Base-by-base conservation (phyloP, 176 grass and related monocot species). In the Leersia perrieri region DNA sequence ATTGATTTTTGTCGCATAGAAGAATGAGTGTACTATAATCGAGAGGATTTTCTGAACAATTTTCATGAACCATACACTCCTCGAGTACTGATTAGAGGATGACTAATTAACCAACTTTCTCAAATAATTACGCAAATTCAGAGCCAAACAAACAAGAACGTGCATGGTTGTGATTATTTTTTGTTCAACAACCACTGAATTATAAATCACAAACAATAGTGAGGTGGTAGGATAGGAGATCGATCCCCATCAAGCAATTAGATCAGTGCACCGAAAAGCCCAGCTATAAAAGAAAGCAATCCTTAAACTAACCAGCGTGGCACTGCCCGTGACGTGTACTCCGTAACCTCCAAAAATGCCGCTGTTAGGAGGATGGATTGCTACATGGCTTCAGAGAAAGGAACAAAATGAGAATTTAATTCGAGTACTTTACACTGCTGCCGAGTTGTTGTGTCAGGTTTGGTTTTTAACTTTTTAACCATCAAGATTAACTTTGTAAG, bases 201-300 rank as follows among this genome's bases (percentile, higher is more conserved):
- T 63, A 76, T 29, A 29, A 36, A 36, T 63, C 74, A 31, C 66
- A 15, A 73, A 42, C 80, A 83, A 36, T n/a, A 5, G 81, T 11
- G 47, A n/a, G 44, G 60, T 29, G 45, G 77, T 80, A 74, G 77
- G 85, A 80, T 63, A 33, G 66, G 0, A 78, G 67, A 64, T 88
- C 79, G 67, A 64, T 88, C 79, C 22, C 66, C 57, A 1, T 90
- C 89, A 80, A 47, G 62, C 80, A 77, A 77, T 80, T 69, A 60
- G n/a, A 58, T 58, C 22, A 26, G 75, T 26, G 74, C n/a, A 30
- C 39, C 84, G 2, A 83, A 70, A 77, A 33, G 36, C 22, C 78
- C 78, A 80, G 70, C 86, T 75, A 75, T 7, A 27, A 4, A 33
- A 58, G 86, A 86, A 89, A 86, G 83, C 79, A 36, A 38, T 63